Evolutionary conservation across 2,329 filamentous ascomycete genomes (phyloP).

Genomic region (Paraconiothyrium sp.): DNA sequence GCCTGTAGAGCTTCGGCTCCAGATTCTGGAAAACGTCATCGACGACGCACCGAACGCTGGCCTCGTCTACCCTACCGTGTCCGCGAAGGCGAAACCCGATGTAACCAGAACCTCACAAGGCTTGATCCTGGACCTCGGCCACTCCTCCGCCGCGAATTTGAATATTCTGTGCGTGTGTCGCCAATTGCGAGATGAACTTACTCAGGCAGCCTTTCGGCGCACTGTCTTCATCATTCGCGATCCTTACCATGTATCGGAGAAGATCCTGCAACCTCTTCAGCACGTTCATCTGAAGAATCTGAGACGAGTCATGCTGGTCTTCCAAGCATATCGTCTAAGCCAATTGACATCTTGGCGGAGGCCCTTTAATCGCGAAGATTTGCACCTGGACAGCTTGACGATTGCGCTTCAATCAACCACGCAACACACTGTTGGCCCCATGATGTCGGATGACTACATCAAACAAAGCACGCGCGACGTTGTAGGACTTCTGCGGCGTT

Average conservation of each 20-base stretch:
- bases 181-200: slow-evolving; percentile 49
- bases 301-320: slow-evolving; percentile 43
- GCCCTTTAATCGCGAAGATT: slow-evolving; percentile 42
- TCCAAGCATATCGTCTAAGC: slow-evolving; percentile 41
- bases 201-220: slow-evolving; percentile 43
- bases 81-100: slow-evolving; percentile 25
- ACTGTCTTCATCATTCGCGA: slow-evolving; percentile 47
- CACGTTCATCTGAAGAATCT: slow-evolving; percentile 41
- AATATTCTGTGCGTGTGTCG: slow-evolving; percentile 49
- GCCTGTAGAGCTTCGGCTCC: slow-evolving; percentile 49
- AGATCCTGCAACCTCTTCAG: slow-evolving; percentile 23
- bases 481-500: slow-evolving; percentile 42
- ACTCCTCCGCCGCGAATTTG: slow-evolving; percentile 39
- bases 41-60: slow-evolving; percentile 36
- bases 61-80: slow-evolving; percentile 35
- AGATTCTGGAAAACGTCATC: slow-evolving; percentile 40
- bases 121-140: slow-evolving; percentile 37
- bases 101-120: slow-evolving; percentile 7
- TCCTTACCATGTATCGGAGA: slow-evolving; percentile 32
- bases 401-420: slow-evolving; percentile 33
- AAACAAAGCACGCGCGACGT: slow-evolving; percentile 43
- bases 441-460: slow-evolving; percentile 45
- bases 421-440: slow-evolving; percentile 30
- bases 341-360: slow-evolving; percentile 44
- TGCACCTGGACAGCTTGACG: slow-evolving; percentile 45